Conservation (phyloP, 192 early-diverging fungal species). For the Pilobolus umbonatus region DNA sequence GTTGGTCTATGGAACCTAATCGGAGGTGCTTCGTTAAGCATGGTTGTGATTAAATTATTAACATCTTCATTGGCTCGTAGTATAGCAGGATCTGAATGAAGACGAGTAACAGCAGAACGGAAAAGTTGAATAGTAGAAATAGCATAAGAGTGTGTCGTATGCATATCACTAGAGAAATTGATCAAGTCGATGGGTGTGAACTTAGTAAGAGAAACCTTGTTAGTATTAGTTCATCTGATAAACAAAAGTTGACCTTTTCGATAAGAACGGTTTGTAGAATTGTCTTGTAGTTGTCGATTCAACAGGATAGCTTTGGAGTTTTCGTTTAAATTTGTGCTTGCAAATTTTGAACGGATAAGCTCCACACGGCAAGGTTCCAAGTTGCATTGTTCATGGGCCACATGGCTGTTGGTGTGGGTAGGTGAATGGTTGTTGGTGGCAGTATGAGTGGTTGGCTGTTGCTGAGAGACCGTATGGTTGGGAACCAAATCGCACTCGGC, state of each 20-base stretch:
- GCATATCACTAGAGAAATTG: slow-evolving; percentile 5
- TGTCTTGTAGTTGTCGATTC: neutral
- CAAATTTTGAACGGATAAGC: neutral
- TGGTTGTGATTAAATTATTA: neutral
- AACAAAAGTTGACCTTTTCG: neutral
- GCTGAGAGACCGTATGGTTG: neutral
- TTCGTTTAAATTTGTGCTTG: neutral
- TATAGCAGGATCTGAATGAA: neutral
- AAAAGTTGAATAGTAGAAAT: slow-evolving; percentile 9
- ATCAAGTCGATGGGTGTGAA: neutral
- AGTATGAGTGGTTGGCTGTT: neutral
- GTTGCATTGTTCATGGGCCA: neutral
- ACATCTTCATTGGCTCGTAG: neutral
- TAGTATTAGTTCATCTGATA: neutral
- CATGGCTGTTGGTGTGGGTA: neutral
- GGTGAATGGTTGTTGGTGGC: neutral
- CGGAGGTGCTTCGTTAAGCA: neutral
- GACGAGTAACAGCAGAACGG: slow-evolving; percentile 3
- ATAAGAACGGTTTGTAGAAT: slow-evolving; percentile 1
- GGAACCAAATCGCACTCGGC: neutral
- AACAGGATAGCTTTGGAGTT: neutral
- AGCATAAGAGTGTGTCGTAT: neutral
- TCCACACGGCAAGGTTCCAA: neutral
- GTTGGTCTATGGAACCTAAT: neutral
- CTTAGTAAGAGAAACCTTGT: neutral